Conservation (phyloP, 129 eudicot species). For the Saposhnikovia divaricata region DNA sequence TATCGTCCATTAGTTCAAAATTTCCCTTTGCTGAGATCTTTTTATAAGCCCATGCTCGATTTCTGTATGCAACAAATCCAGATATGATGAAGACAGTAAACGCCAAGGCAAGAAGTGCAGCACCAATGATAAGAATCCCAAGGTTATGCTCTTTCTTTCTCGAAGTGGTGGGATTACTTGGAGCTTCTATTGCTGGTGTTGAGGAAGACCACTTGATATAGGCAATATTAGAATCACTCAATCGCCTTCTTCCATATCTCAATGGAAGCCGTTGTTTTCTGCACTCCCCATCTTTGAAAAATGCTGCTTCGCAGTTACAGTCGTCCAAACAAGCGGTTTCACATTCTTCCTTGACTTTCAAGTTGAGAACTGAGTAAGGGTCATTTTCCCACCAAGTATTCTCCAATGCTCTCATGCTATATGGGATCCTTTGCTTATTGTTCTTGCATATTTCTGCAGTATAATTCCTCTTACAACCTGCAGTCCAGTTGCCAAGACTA, state of each 20-base stretch:
- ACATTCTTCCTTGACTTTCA: slow-evolving; percentile 1
- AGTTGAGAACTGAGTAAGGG: background rate
- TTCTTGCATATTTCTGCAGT: slow-evolving; percentile 9
- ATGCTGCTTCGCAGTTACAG: background rate
- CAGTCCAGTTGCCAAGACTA: background rate
- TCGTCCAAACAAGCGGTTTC: background rate
- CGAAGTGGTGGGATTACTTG: background rate
- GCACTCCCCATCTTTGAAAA: background rate
- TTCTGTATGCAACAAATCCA: background rate
- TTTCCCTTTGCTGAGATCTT: background rate
- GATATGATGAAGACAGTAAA: background rate
- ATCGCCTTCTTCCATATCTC: background rate
- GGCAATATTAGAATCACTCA: slow-evolving; percentile 10
- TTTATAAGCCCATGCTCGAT: slow-evolving; percentile 1
- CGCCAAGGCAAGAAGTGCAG: background rate
- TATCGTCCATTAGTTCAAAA: background rate
- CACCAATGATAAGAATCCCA: background rate
- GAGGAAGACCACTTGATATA: slow-evolving; percentile 7
- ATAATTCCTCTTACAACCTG: slow-evolving; percentile 24
- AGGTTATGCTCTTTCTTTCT: background rate
- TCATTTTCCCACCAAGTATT: slow-evolving; percentile 16
- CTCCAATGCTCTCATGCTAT: slow-evolving; percentile 11
- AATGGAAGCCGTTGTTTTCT: background rate
- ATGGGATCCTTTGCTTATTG: background rate
- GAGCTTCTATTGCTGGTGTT: background rate